Percentiles rank a stretch among this genome's conserved stretches.
These are phyloP conservation scores for Candida bentonensis DNA, from an alignment of 805 yeast genomes.

Conservation along the genomic window DNA sequence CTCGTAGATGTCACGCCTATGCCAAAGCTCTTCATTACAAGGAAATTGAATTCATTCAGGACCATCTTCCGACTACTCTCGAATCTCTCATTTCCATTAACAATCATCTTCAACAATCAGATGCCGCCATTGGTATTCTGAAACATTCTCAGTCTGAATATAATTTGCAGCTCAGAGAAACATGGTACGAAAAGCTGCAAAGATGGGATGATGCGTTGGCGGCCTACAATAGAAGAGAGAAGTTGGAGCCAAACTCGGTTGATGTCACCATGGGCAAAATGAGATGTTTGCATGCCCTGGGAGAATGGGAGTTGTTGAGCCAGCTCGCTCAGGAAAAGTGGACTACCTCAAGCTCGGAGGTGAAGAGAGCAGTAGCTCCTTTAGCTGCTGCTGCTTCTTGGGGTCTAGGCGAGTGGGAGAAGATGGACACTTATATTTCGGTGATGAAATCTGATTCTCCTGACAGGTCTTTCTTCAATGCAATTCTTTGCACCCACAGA, in stretches of 20 bases:
- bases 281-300: slow-evolving; percentile 96
- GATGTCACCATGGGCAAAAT: slow-evolving; percentile 94
- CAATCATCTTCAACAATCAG: slow-evolving; percentile 89
- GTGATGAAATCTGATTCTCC: slow-evolving; percentile 90
- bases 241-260: slow-evolving; percentile 39
- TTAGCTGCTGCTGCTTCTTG: slow-evolving; percentile 98
- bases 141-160: slow-evolving; percentile 86
- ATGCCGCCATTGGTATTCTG: slow-evolving; percentile 93
- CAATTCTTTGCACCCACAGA: slow-evolving; percentile 72
- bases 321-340: slow-evolving; percentile 79
- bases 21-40: slow-evolving; percentile 95
- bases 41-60: slow-evolving; percentile 87
- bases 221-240: slow-evolving; percentile 73
- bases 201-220: slow-evolving; percentile 96
- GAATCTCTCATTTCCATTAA: slow-evolving; percentile 87
- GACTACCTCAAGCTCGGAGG: slow-evolving; percentile 58
- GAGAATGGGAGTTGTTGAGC: slow-evolving; percentile 92
- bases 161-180: slow-evolving; percentile 72
- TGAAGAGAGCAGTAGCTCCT: slow-evolving; percentile 79
- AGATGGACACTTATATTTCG: slow-evolving; percentile 79
- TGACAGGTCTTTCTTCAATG: slow-evolving; percentile 88
- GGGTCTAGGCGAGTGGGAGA: slow-evolving; percentile 96
- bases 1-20: slow-evolving; percentile 91
- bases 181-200: slow-evolving; percentile 94
- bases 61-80: slow-evolving; percentile 81